Evolutionary conservation across 1,284 basidiomycete species (phyloP), one percentile per base, ranked within the genome.

Genomic region (Moesziomyces parantarcticus): DNA sequence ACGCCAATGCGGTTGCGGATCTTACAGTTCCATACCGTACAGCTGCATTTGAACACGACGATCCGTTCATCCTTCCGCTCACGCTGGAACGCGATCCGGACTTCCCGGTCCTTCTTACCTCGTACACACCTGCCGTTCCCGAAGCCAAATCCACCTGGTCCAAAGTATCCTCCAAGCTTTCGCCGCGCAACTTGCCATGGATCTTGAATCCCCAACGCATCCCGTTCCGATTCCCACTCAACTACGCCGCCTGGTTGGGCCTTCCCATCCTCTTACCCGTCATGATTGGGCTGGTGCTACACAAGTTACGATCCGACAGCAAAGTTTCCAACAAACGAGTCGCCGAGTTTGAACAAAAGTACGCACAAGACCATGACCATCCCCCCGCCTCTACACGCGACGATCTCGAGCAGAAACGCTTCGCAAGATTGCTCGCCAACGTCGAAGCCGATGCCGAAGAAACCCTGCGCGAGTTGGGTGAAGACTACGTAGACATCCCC

Each of bases 1-100:
- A 93, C 76, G 94, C 92, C 10, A 96, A 95, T 84, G 88, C 90
- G 16, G 72, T 84, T 5, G 80, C 81, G 51, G 85, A 85, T 51
- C 45, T 75, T 2, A 82, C 80, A 5, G 80, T 82, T 0, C 58
- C 75, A n/a, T 79, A 76, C 36, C 73, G 78, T 1, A 77, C 80
- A 0, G 80, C 74, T 6, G 60, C 57, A 4, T 60, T 78, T 42
- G 64, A 72, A 13, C 25, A 46, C 7, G 50, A 66, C 52, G 79
- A 79, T 43, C 72, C 76, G 0, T 78, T 77, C 29, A 1, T 45
- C 7, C 48, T 64, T 3, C 50, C 58, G 6, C 26, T 66, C 1
- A 6, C 48, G 0, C 53, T 76, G n/a, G 50, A 21, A 7, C 64
- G 61, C 3, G 66, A 78, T 29, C 23, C 56, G 0, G 42, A 60